phyloP scores from a whole-genome alignment of 768 basidiomycete species.

The Termitomyces heimii region DNA sequence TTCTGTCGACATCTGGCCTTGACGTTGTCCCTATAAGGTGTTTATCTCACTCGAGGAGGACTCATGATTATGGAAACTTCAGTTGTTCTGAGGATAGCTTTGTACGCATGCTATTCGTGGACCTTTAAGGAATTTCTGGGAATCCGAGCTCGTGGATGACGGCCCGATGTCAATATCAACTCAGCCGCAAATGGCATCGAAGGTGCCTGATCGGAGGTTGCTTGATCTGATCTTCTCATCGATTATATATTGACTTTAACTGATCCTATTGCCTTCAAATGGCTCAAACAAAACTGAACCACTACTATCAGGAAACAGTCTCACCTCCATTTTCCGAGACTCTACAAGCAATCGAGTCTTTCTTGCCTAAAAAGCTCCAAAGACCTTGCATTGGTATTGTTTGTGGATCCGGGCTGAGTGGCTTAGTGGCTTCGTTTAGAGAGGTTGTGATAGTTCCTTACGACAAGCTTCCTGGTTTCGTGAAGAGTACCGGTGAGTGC shows the following conservation, averaged over 20 bases:
- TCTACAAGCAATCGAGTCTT: conserved; percentile 24
- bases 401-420: conserved; percentile 82
- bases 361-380: conserved; percentile 28
- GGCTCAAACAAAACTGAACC: neutral
- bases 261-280: neutral
- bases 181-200: too few relatives aligned
- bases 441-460: conserved; percentile 62
- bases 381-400: conserved; percentile 73
- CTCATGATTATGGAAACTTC: neutral
- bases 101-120: too few relatives aligned
- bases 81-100: neutral
- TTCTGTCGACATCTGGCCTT: neutral
- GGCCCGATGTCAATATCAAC: neutral
- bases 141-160: neutral
- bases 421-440: conserved; percentile 56
- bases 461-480: conserved; percentile 64
- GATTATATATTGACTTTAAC: neutral
- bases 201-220: neutral
- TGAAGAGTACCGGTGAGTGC: conserved; percentile 65
- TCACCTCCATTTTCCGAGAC: conserved; percentile 18
- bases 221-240: neutral
- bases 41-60: too few relatives aligned
- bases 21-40: too few relatives aligned
- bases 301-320: neutral
- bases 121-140: too few relatives aligned